Evolutionary conservation across 2,329 filamentous ascomycete species (phyloP), one percentile per base, ranked within the genome.

Genomic region (Lachnum nothofagi): DNA sequence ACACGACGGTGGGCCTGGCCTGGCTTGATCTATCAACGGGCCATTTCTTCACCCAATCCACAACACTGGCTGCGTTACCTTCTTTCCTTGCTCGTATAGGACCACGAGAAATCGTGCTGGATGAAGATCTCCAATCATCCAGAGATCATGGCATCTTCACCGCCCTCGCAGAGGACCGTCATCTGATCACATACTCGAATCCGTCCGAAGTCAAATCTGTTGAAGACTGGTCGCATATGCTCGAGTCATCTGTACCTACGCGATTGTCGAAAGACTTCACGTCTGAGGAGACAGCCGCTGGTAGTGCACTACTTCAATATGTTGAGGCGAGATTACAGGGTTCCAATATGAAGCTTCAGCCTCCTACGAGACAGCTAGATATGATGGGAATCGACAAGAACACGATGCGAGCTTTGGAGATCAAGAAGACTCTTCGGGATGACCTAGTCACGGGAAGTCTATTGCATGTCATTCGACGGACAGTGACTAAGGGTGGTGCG

Each of bases 1-100:
- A 63, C 12, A 55, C 76, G 44, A 68, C 69, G 39, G 72, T 94
- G 48, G 93, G 93, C 3, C 72, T 98, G 42, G 88, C 93, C 34
- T 98, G 93, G 93, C 73, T 97, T 40, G 93, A 98, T 68, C 71
- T 97, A 22, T 96, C 93, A 7, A 98, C 93, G 2, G 93, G 93
- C 12, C 87, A 91, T 60, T 98, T 98, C 68, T 89, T 83, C 62
- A 95, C 90, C 0, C 90, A 97, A 63, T 74, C 73, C 16, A 84
- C 86, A 0, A 83, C 83, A 17, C 68, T 91, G 6, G 73, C 79
- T 42, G 82, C 83, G 46, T 71, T 98, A 4, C 76, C 87, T n/a
- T 89, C 91, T 8, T 82, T 86, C 17, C 73, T 97, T 43, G 86
- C 91, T 23, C 83, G 91, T 22, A 85, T 97, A 54, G 81, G 82